Percentiles rank a stretch among this genome's conserved stretches.
Conservation (phyloP, 2,329 filamentous ascomycete genomes). For the Polytolypa hystricis region DNA sequence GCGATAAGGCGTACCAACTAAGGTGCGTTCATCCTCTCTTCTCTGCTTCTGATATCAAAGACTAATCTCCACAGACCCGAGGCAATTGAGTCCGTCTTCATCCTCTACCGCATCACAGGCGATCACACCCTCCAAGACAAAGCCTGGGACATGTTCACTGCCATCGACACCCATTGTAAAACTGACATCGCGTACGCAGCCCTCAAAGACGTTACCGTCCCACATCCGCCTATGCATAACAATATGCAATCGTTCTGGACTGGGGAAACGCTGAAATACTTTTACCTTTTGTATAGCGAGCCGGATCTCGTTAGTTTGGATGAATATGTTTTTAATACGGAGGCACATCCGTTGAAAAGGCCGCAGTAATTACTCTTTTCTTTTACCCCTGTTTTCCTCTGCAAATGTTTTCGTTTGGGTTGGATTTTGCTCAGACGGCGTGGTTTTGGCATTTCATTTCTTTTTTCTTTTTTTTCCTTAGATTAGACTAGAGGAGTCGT, state of each 20-base stretch:
- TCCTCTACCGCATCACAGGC: slow-evolving; percentile 82
- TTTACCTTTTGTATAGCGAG: slow-evolving; percentile 68
- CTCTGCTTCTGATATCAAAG: background rate
- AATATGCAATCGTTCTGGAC: slow-evolving; percentile 86
- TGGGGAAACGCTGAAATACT: slow-evolving; percentile 86
- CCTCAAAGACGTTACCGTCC: slow-evolving; percentile 14
- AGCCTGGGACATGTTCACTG: slow-evolving; percentile 76
- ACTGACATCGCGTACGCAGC: slow-evolving; percentile 58
- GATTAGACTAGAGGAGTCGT: background rate
- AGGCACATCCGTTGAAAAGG: slow-evolving; percentile 41
- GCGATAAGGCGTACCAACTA: slow-evolving; percentile 9
- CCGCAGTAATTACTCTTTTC: too few relatives aligned
- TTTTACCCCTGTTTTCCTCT: too few relatives aligned
- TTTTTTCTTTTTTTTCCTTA: background rate
- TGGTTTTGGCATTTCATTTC: background rate
- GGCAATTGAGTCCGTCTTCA: slow-evolving; percentile 79
- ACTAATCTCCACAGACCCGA: slow-evolving; percentile 47
- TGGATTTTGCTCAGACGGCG: too few relatives aligned
- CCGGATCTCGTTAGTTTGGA: slow-evolving; percentile 56
- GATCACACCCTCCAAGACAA: slow-evolving; percentile 64
- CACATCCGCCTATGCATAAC: slow-evolving; percentile 28
- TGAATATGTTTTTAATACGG: slow-evolving; percentile 53
- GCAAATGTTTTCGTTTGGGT: too few relatives aligned
- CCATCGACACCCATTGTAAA: slow-evolving; percentile 55
- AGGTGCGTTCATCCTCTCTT: slow-evolving; percentile 7